A percentile compares a stretch with the other conserved stretches of the same genome.
Evolutionary conservation across 2,329 filamentous ascomycete genomes (phyloP).

Genomic region (Microascus cirrosus): DNA sequence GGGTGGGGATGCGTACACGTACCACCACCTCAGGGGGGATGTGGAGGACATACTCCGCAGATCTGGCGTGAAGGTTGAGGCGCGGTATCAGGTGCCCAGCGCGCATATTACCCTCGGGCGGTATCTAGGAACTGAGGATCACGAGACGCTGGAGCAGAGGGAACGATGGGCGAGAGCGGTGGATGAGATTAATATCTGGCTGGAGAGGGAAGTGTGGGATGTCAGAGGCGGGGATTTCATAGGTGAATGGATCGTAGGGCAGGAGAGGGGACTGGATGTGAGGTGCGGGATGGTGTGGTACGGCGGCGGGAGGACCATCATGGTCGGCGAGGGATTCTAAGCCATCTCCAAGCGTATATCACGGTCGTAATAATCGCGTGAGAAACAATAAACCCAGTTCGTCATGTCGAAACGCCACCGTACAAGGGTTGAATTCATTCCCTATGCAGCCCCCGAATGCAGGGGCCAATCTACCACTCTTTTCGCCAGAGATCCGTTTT

Average conservation of each 20-base stretch:
- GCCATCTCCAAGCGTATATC: neutral
- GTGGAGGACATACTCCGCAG: conserved; percentile 51
- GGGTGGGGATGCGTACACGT: conserved; percentile 61
- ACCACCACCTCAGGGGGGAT: conserved; percentile 81
- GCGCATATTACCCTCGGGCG: conserved; percentile 82
- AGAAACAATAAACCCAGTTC: neutral
- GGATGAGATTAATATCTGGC: conserved; percentile 66
- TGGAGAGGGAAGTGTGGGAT: conserved; percentile 62
- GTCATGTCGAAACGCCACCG: neutral
- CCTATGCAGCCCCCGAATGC: neutral
- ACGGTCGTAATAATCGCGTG: neutral
- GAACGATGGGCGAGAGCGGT: conserved; percentile 54
- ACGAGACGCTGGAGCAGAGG: conserved; percentile 14
- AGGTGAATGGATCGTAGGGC: conserved; percentile 72
- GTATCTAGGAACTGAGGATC: conserved; percentile 60
- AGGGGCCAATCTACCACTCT: neutral
- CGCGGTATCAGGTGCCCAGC: conserved; percentile 78
- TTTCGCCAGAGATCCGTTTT: conserved; percentile 3
- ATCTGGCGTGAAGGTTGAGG: conserved; percentile 47
- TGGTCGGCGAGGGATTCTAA: conserved; percentile 50
- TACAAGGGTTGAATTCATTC: neutral
- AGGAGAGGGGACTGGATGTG: conserved; percentile 70
- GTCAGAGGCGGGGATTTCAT: conserved; percentile 12
- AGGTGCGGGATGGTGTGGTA: conserved; percentile 77
- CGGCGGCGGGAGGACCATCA: conserved; percentile 64